These are phyloP conservation scores for Populus tomentosa DNA, from an alignment of 441 rosid genomes.

Conservation along the genomic window DNA sequence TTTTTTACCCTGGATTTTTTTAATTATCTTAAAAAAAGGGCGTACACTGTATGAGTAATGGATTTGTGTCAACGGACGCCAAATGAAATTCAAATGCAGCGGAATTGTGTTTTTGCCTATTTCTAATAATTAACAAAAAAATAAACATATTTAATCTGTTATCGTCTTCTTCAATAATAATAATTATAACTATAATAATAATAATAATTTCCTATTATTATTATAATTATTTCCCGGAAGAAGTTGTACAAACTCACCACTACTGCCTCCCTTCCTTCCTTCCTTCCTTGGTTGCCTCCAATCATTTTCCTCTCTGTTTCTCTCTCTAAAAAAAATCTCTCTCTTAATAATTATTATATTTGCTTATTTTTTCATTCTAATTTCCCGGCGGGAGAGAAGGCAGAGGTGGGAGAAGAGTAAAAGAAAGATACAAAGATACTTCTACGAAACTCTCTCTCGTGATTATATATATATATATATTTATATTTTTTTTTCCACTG, in stretches of 20 bases:
- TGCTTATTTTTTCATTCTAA: slow-evolving; percentile 10
- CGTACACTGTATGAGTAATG: too few relatives aligned
- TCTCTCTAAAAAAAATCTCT: background rate
- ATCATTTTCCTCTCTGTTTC: slow-evolving; percentile 16
- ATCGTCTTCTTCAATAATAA: background rate
- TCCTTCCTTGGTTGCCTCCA: slow-evolving; percentile 8
- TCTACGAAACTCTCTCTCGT: slow-evolving; percentile 57
- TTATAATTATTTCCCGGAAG: background rate
- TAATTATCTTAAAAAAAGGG: background rate
- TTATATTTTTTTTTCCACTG: background rate
- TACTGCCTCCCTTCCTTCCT: background rate
- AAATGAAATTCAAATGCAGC: slow-evolving; percentile 33
- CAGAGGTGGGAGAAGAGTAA: slow-evolving; percentile 68
- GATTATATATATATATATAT: background rate
- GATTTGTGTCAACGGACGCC: slow-evolving; percentile 44
- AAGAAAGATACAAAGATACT: slow-evolving; percentile 59
- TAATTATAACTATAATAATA: background rate
- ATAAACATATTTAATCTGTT: too few relatives aligned
- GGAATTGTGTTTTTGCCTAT: slow-evolving; percentile 1
- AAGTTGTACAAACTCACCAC: background rate
- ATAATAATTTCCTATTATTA: background rate
- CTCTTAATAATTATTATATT: background rate
- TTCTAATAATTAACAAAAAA: background rate
- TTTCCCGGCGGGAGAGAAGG: slow-evolving; percentile 57
- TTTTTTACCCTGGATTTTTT: background rate